Conservation (phyloP, 345 rosid species). For the Syzygium aqueum region DNA sequence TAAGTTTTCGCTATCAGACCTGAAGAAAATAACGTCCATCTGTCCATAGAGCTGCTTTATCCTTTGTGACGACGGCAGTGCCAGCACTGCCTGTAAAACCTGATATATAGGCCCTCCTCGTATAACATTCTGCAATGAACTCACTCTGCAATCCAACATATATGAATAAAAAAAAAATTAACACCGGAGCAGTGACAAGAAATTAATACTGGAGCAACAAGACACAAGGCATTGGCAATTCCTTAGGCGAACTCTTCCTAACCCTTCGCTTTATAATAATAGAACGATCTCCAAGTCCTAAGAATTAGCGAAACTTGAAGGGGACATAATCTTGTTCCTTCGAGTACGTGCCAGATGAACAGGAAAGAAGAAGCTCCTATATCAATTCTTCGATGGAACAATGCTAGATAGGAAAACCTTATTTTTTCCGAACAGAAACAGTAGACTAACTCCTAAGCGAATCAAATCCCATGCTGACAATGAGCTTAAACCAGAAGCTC, state of each 20-base stretch:
- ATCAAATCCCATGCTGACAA: background rate
- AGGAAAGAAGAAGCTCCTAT: background rate
- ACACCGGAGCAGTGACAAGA: background rate
- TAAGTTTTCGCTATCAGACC: conserved; percentile 27
- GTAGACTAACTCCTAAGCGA: background rate
- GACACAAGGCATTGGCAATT: background rate
- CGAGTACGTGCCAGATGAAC: background rate
- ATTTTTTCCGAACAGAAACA: background rate
- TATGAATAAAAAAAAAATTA: background rate
- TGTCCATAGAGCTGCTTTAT: conserved; percentile 94
- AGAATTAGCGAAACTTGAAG: background rate
- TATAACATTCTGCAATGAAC: conserved; percentile 91
- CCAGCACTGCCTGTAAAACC: conserved; percentile 97
- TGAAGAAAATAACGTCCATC: conserved; percentile 98
- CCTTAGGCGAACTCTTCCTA: background rate
- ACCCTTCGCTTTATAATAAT: background rate
- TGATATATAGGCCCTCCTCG: conserved; percentile 72
- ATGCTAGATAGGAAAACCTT: background rate
- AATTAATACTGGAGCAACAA: background rate
- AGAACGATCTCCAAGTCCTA: background rate
- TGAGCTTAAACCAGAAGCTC: background rate
- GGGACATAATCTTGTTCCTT: background rate
- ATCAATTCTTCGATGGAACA: background rate
- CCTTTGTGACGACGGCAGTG: conserved; percentile 79
- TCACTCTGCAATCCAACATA: conserved; percentile 49